phyloP scores from a whole-genome alignment of 805 yeast genomes.

The Wickerhamiella hasegawae region DNA sequence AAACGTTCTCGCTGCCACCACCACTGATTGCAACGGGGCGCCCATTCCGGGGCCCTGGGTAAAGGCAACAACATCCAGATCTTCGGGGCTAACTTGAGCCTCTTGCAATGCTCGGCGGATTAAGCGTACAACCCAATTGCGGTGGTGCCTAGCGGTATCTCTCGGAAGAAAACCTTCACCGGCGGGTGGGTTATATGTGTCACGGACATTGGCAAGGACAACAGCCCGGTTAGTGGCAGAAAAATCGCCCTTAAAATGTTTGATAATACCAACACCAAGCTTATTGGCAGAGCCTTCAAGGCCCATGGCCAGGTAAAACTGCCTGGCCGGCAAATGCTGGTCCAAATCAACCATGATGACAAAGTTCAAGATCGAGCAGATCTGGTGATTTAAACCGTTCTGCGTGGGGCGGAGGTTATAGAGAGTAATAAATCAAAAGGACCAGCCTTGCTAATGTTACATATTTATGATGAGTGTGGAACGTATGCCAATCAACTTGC shows the following conservation, averaged over 20 bases:
- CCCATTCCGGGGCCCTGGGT: conserved; percentile 99
- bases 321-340: conserved; percentile 27
- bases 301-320: conserved; percentile 52
- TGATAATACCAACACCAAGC: conserved; percentile 82
- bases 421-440: neutral
- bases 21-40: conserved; percentile 90
- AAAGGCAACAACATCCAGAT: conserved; percentile 52
- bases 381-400: neutral
- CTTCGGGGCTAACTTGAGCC: conserved; percentile 31
- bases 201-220: conserved; percentile 79
- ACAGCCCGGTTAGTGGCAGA: conserved; percentile 46
- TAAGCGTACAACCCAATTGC: conserved; percentile 82
- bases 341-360: conserved; percentile 35
- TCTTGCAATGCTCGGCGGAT: conserved; percentile 50
- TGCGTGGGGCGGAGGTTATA: neutral
- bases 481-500: neutral
- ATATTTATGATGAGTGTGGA: too few species aligned
- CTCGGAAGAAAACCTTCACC: conserved; percentile 96
- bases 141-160: conserved; percentile 91
- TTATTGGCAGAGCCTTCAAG: conserved; percentile 96
- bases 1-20: conserved; percentile 77
- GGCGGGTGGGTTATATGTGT: conserved; percentile 90
- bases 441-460: too few species aligned
- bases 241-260: conserved; percentile 49
- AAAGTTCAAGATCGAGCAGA: too few species aligned